Evolutionary conservation across 1,284 basidiomycete genomes (phyloP).

Genomic region (Phenoliferia sp.): DNA sequence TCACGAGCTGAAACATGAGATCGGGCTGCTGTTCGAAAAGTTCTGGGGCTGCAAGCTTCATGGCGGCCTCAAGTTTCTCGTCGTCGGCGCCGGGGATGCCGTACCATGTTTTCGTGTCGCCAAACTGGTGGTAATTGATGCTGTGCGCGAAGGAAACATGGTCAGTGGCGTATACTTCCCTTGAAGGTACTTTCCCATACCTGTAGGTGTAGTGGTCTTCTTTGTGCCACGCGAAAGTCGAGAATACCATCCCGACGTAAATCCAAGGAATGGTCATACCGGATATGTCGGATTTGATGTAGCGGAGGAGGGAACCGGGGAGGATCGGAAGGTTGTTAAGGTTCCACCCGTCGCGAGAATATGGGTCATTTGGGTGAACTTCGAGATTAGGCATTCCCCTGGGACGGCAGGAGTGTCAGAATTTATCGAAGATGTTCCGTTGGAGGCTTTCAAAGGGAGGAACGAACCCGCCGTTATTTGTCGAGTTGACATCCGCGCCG

Average conservation of each 20-base stretch:
- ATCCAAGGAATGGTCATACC: conserved; percentile 99
- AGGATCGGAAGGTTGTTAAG: conserved; percentile 74
- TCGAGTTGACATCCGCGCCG: conserved; percentile 96
- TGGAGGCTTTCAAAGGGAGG: neutral
- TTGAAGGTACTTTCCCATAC: neutral
- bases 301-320: conserved; percentile 48
- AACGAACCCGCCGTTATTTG: conserved; percentile 85
- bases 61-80: conserved; percentile 92
- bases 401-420: conserved; percentile 16
- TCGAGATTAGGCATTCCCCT: conserved; percentile 94
- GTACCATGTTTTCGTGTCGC: conserved; percentile 99
- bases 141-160: conserved; percentile 9
- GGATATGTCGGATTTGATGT: conserved; percentile 97
- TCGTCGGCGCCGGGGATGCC: conserved; percentile 92
- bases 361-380: conserved; percentile 78
- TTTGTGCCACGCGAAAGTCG: conserved; percentile 99
- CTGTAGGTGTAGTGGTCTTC: conserved; percentile 99
- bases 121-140: conserved; percentile 65
- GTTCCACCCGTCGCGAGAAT: conserved; percentile 93
- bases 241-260: conserved; percentile 98
- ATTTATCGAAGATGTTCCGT: neutral
- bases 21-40: conserved; percentile 98
- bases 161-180: no score
- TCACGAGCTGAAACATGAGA: conserved; percentile 93
- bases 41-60: conserved; percentile 91